Evolutionary conservation across 1,284 basidiomycete genomes (phyloP).

Genomic region (Fomitopsis palustris): DNA sequence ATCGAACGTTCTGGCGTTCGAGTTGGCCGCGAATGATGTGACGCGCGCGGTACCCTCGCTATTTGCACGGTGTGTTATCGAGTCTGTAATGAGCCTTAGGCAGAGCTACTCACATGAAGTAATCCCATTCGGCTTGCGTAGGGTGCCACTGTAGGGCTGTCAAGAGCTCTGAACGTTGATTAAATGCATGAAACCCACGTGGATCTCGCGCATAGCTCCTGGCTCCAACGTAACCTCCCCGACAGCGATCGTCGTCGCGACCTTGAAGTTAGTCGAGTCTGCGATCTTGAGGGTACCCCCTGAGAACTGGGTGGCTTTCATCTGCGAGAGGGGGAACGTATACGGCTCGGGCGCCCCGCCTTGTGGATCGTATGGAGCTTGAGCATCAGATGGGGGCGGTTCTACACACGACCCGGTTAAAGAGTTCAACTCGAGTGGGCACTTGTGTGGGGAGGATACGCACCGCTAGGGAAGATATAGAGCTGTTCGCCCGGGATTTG

Average conservation of each 20-base stretch:
- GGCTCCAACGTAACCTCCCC: slow-evolving; percentile 57
- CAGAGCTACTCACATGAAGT: slow-evolving; percentile 20
- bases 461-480: slow-evolving; percentile 35
- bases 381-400: slow-evolving; percentile 15
- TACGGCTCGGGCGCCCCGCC: slow-evolving; percentile 42
- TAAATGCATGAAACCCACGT: slow-evolving; percentile 36
- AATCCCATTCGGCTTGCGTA: slow-evolving; percentile 55
- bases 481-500: slow-evolving; percentile 32
- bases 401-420: too few relatives aligned
- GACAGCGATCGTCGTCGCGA: slow-evolving; percentile 50
- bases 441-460: slow-evolving; percentile 8
- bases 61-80: background rate
- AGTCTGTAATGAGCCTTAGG: background rate
- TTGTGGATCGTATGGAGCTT: slow-evolving; percentile 31
- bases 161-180: background rate
- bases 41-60: slow-evolving; percentile 54
- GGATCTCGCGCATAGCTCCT: slow-evolving; percentile 56
- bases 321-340: slow-evolving; percentile 48
- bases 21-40: slow-evolving; percentile 59
- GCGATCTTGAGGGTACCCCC: slow-evolving; percentile 62
- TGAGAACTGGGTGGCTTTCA: slow-evolving; percentile 35
- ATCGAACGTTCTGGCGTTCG: slow-evolving; percentile 66
- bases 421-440: background rate
- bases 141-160: slow-evolving; percentile 58
- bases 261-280: slow-evolving; percentile 54